A percentile compares a stretch with the other conserved stretches of the same genome.
phyloP scores from a whole-genome alignment of 1,284 basidiomycete species.

The Sphagnurus paluster region DNA sequence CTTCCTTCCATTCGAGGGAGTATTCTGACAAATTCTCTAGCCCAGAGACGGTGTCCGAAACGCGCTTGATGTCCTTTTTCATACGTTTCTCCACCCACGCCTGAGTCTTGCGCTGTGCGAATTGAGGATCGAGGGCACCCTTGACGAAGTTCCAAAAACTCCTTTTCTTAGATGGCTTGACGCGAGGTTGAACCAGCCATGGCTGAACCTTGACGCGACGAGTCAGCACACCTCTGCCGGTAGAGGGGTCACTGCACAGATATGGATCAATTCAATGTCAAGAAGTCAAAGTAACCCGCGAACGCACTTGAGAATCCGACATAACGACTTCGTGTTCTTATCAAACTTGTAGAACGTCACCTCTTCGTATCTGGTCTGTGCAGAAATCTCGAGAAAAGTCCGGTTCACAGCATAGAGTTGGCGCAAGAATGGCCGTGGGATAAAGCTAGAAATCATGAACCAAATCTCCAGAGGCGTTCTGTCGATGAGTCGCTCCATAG shows the following conservation, averaged over 20 bases:
- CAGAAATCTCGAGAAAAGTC: constrained; percentile 30
- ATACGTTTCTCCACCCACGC: constrained; percentile 31
- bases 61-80: constrained; percentile 31
- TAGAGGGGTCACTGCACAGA: constrained; percentile 9
- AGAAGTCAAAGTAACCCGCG: not conserved
- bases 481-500: constrained; percentile 1
- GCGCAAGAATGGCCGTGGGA: constrained; percentile 25
- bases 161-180: constrained; percentile 28
- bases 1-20: constrained; percentile 36
- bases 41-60: constrained; percentile 29
- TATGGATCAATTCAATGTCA: not conserved
- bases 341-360: constrained; percentile 28
- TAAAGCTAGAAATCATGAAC: constrained; percentile 28
- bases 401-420: constrained; percentile 28
- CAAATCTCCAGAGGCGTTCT: constrained; percentile 32
- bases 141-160: constrained; percentile 26
- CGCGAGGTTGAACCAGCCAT: constrained; percentile 36
- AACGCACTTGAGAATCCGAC: constrained; percentile 30
- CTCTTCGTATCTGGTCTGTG: constrained; percentile 26
- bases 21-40: constrained; percentile 35
- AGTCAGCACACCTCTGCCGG: constrained; percentile 24
- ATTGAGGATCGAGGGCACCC: constrained; percentile 30
- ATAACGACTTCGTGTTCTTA: constrained; percentile 31
- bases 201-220: constrained; percentile 34
- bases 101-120: constrained; percentile 27